A percentile compares a stretch with the other conserved stretches of the same genome.
These are phyloP conservation scores for Raffaelea albimanens DNA, from an alignment of 2,329 filamentous ascomycete species.

Conservation along the genomic window DNA sequence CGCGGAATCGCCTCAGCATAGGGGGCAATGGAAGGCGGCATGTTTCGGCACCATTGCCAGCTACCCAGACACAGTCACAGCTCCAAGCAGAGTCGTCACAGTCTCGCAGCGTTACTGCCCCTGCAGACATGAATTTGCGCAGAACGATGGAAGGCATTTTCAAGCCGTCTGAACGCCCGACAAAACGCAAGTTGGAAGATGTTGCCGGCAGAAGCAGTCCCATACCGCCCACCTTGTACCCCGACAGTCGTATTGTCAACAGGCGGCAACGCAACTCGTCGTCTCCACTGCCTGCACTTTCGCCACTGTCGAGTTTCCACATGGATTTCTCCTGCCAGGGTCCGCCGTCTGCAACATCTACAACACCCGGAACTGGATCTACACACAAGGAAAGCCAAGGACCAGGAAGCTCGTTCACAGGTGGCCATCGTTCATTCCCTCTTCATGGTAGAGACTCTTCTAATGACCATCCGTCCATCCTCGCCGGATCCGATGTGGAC, in stretches of 20 bases:
- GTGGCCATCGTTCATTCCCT: conserved; percentile 16
- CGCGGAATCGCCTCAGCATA: background rate
- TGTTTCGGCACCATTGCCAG: conserved; percentile 37
- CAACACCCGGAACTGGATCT: background rate
- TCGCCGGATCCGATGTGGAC: conserved; percentile 60
- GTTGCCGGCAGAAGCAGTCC: conserved; percentile 1
- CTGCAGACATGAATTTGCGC: conserved; percentile 20
- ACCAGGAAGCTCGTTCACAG: background rate
- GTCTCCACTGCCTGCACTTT: conserved; percentile 46
- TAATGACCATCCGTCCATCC: conserved; percentile 50
- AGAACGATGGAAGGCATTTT: conserved; percentile 18
- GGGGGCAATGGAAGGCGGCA: conserved; percentile 34
- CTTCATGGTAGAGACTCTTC: conserved; percentile 27
- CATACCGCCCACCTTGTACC: conserved; percentile 1
- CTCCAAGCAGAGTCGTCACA: background rate
- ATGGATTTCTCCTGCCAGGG: conserved; percentile 40
- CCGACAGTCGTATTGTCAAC: conserved; percentile 3
- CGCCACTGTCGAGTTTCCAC: conserved; percentile 44
- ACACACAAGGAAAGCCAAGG: conserved; percentile 1
- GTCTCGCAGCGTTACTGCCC: conserved; percentile 33
- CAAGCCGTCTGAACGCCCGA: conserved; percentile 11
- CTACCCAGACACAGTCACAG: conserved; percentile 2
- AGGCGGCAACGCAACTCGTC: conserved; percentile 35
- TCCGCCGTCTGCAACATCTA: conserved; percentile 23
- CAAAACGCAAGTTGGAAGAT: background rate